phyloP scores from a whole-genome alignment of 2,329 filamentous ascomycete species.

The Scedosporium minutisporum region DNA sequence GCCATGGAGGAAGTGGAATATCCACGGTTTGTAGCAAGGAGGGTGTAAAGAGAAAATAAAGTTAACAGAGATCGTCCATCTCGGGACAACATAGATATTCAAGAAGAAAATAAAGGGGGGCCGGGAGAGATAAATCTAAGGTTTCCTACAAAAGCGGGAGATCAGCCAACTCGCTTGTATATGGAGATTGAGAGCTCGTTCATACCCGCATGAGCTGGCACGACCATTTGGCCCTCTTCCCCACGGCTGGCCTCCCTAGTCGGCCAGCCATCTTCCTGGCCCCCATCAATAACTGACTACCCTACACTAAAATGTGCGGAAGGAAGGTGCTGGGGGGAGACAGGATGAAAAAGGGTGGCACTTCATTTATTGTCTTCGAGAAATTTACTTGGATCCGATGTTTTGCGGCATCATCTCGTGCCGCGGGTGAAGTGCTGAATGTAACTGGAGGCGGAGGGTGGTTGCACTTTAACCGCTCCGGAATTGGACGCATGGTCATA shows the following conservation, averaged over 20 bases:
- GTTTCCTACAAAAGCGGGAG: background rate
- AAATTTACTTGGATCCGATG: background rate
- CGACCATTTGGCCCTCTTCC: background rate
- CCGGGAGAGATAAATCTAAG: background rate
- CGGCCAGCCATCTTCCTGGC: slow-evolving; percentile 1
- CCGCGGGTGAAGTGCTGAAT: background rate
- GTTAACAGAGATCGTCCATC: background rate
- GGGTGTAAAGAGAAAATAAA: background rate
- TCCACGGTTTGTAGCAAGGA: too few species aligned
- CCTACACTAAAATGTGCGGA: background rate
- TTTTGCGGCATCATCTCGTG: background rate
- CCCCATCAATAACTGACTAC: too few species aligned
- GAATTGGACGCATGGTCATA: background rate
- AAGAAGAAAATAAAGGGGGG: background rate
- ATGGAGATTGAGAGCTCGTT: background rate
- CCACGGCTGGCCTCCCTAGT: background rate
- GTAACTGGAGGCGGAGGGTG: background rate
- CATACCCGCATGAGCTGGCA: background rate
- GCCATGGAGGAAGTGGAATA: background rate
- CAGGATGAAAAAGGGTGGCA: background rate
- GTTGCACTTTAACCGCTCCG: slow-evolving; percentile 1
- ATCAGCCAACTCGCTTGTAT: background rate
- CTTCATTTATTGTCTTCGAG: slow-evolving; percentile 3
- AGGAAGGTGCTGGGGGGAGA: background rate
- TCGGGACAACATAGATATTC: background rate